Evolutionary conservation across 768 basidiomycete species (phyloP).

Genomic region (Podaxis mareebaensis): DNA sequence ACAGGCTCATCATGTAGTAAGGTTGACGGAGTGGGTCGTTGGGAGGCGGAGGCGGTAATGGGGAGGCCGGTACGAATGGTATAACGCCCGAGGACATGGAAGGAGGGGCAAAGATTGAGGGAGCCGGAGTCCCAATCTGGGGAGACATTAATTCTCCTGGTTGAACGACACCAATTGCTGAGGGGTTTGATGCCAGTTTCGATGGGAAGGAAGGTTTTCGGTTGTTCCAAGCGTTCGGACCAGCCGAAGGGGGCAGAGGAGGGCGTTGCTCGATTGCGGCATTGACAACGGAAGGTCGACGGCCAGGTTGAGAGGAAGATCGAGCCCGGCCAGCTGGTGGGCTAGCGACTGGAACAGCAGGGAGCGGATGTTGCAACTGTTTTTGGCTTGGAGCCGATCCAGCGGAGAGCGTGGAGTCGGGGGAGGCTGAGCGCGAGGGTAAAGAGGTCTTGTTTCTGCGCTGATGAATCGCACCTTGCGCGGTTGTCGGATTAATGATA

Average conservation of each 20-base stretch:
- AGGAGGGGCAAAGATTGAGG: conserved; percentile 16
- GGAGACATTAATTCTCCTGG: conserved; percentile 33
- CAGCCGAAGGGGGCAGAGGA: conserved; percentile 45
- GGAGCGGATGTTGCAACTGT: conserved; percentile 35
- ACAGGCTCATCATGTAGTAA: conserved; percentile 86
- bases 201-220: conserved; percentile 57
- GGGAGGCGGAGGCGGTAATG: conserved; percentile 73
- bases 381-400: conserved; percentile 34
- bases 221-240: conserved; percentile 42
- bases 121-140: conserved; percentile 25
- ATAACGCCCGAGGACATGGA: conserved; percentile 33
- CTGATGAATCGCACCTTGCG: conserved; percentile 66
- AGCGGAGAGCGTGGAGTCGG: conserved; percentile 46
- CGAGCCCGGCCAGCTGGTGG: conserved; percentile 51
- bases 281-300: conserved; percentile 60
- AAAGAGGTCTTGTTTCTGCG: conserved; percentile 68
- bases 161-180: conserved; percentile 6
- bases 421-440: conserved; percentile 52
- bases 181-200: conserved; percentile 48
- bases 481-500: conserved; percentile 60
- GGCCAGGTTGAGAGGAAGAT: conserved; percentile 77
- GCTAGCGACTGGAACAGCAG: conserved; percentile 35
- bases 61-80: conserved; percentile 74
- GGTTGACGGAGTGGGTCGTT: conserved; percentile 77
- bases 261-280: conserved; percentile 45